Base-by-base conservation (phyloP, 225 moss, liverwort and hornwort genomes). In the Anthoceros angustus region DNA sequence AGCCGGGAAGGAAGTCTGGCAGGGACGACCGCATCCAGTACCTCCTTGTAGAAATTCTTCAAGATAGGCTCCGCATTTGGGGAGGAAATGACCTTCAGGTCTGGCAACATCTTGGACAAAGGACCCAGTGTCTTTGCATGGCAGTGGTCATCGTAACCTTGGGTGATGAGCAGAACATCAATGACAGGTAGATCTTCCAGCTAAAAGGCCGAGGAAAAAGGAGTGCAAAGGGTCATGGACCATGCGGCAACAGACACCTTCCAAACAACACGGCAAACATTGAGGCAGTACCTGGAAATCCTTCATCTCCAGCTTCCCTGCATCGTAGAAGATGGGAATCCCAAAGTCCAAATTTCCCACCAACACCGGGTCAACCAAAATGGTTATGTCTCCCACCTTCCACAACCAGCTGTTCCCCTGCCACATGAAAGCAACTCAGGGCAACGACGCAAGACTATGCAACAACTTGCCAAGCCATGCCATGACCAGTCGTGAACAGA, bases 261-360 rank as follows among this genome's bases (percentile, higher is more conserved):
- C 6, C 25, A 38, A 18, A 7, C 12, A 38, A 9, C 43, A 65
- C 42, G 42, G 8, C 55, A 46, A 64, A 68, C 71, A 48, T 66
- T 64, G 72, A 75, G 73, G 63, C 74, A 63, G 14, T 55, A 91
- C 91, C 75, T 87, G 75, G 45, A 86, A 80, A 68, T 86, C 76
- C 49, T 78, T 76, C 62, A 71, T 67, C 24, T 67, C 61, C 69
- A 77, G 80, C 77, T 95, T 95, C 40, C 70, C 80, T 42, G 79
- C 95, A 62, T 86, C 86, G 25, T 88, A 95, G n/a, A 95, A 75
- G 66, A 64, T 74, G 18, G 98, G 98, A 60, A 98, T 86, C 61
- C 98, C 92, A 43, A 98, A 98, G 78, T 98, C 84, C 18, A 98
- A 79, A 70, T 89, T 92, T 62, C 98, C 98, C 39, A 98, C 89